Conservation (phyloP, 805 yeast genomes). For the Diddensiella caesifluorescens region DNA sequence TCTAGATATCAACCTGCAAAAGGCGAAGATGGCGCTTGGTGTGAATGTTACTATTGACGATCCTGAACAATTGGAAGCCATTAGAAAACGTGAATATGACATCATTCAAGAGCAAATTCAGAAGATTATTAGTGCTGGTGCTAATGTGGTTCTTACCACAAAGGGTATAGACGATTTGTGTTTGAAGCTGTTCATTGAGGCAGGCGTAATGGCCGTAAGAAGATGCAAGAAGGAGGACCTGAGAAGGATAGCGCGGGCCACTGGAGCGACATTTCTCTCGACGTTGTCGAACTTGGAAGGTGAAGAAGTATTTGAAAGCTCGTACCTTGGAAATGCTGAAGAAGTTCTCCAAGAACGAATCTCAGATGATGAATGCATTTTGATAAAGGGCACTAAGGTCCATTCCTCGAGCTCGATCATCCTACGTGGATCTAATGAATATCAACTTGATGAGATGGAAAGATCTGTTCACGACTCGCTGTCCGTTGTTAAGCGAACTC, state of each 20-base stretch:
- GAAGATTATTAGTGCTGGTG: conserved; percentile 81
- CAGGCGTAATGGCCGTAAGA: conserved; percentile 91
- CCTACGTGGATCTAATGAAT: conserved; percentile 91
- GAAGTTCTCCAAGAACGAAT: conserved; percentile 85
- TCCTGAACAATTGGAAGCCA: conserved; percentile 93
- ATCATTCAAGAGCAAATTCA: conserved; percentile 76
- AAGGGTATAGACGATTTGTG: conserved; percentile 94
- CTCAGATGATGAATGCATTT: conserved; percentile 95
- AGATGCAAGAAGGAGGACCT: conserved; percentile 96
- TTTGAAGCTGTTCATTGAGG: conserved; percentile 84
- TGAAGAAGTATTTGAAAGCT: conserved; percentile 83
- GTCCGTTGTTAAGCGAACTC: conserved; percentile 89
- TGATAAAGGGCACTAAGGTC: conserved; percentile 81
- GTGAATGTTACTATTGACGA: conserved; percentile 95
- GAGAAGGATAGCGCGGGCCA: conserved; percentile 94
- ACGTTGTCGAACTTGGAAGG: conserved; percentile 93
- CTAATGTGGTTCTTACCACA: conserved; percentile 87
- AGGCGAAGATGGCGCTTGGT: conserved; percentile 97
- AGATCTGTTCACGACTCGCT: conserved; percentile 93
- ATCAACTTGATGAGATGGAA: conserved; percentile 96
- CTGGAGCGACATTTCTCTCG: conserved; percentile 88
- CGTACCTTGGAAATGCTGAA: conserved; percentile 83
- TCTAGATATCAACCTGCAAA: conserved; percentile 87
- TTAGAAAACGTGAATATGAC: conserved; percentile 82
- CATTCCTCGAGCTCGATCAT: conserved; percentile 90